Base-by-base conservation (phyloP, 1,284 basidiomycete genomes). In the Ganoderma multipileum region DNA sequence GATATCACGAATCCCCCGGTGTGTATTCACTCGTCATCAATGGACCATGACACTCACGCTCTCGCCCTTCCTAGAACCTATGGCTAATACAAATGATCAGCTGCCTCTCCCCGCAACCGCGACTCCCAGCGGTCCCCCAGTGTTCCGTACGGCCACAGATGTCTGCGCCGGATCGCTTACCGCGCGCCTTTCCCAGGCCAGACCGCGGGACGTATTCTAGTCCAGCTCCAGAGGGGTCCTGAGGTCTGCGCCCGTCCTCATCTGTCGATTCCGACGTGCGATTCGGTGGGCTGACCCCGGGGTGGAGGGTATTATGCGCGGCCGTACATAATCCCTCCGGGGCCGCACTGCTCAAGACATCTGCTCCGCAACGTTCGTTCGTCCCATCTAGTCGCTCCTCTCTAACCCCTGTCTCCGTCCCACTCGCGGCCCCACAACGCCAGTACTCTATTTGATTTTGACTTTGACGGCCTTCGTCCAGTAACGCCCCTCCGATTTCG, bases 31-130 rank as follows among this genome's bases (percentile, higher is more conserved):
- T 12, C 5, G 16, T 16, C 11, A 26, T 41, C 23, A 39, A 38
- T 60, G 58, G 23, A 55, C 14, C 52, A 23, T 14, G 30, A 44
- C 44, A 61, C 67, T 44, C 66, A 64, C 23, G 72, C 66, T 71
- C 72, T 71, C 69, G 72, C 63, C 72, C 54, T 58, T 62, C 63
- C 70, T 65, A 65, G 72, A 65, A 65, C 42, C 65, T 26, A 55
- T 16, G 26, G 11, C 58, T 59, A 68, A 66, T 67, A 64, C 69
- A 67, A 71, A 69, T 64, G 68, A 38, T 73, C 71, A 72, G 38
- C 66, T 69, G 72, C 63, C 30, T 47, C 33, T 41, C 64, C 16
- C 36, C 58, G 12, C 42, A 30, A n/a, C 38, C 54, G 23, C 55
- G 30, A 23, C 39, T 66, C 60, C 61, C 67, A 50, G 58, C 52